Evolutionary conservation across 345 rosid genomes (phyloP).

Genomic region (Carallia brachiata): DNA sequence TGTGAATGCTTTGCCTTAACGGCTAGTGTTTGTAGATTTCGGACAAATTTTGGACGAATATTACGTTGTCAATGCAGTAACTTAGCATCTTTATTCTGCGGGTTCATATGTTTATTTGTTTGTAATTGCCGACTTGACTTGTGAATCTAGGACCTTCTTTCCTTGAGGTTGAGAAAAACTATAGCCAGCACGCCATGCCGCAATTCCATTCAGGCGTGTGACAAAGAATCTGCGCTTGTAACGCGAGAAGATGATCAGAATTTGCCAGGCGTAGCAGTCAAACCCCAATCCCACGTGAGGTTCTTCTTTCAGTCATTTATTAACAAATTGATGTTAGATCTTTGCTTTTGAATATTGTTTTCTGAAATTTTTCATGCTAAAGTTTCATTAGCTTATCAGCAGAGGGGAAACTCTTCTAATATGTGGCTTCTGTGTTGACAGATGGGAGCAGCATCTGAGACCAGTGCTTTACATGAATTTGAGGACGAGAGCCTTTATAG

Average conservation of each 20-base stretch:
- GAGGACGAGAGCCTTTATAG: constrained; percentile 38
- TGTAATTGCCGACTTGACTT: constrained; percentile 11
- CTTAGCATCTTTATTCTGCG: not conserved
- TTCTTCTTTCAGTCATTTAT: not conserved
- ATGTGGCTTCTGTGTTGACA: constrained; percentile 20
- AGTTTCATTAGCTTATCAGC: not conserved
- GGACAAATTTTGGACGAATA: not conserved
- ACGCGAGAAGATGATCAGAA: constrained; percentile 38
- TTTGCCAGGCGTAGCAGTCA: constrained; percentile 32
- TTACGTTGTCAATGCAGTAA: not conserved
- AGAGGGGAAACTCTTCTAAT: not conserved
- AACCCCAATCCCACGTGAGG: constrained; percentile 43
- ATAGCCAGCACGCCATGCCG: not conserved
- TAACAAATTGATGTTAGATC: not conserved
- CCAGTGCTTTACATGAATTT: constrained; percentile 22
- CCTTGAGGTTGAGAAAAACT: constrained; percentile 17
- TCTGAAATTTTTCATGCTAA: not conserved
- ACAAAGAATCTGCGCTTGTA: constrained; percentile 8
- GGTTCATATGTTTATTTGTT: constrained; percentile 13
- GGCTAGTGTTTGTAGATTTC: not conserved
- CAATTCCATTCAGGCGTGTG: constrained; percentile 13
- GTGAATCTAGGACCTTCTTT: constrained; percentile 21
- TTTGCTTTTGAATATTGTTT: not conserved
- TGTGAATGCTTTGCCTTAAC: not conserved
- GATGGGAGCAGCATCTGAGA: constrained; percentile 49